Percentiles rank a stretch among this genome's conserved stretches.
Evolutionary conservation across 768 basidiomycete species (phyloP).

Genomic region (Leccinum sublutescens): DNA sequence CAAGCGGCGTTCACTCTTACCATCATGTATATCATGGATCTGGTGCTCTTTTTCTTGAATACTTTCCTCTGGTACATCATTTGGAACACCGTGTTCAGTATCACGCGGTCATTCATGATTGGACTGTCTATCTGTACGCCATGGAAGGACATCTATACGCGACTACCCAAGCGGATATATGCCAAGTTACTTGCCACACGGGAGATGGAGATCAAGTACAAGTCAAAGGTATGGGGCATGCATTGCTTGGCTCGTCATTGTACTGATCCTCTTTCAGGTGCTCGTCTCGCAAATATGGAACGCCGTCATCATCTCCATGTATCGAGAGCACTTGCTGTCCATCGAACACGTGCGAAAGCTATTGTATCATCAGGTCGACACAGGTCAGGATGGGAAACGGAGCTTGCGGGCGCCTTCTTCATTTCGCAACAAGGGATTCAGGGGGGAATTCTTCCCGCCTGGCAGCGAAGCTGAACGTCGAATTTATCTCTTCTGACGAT

Average conservation of each 20-base stretch:
- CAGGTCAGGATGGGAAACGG: constrained; percentile 78
- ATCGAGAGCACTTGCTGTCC: constrained; percentile 96
- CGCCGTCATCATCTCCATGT: constrained; percentile 99
- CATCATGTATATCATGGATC: constrained; percentile 73
- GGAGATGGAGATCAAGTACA: constrained; percentile 98
- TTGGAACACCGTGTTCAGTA: constrained; percentile 95
- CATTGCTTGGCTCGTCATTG: neutral
- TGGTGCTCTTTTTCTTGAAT: constrained; percentile 96
- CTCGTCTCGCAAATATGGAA: constrained; percentile 99
- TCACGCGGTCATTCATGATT: constrained; percentile 82
- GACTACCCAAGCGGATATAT: constrained; percentile 95
- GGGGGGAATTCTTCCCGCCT: too few relatives aligned
- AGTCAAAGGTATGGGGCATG: constrained; percentile 79
- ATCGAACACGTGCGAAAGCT: constrained; percentile 99
- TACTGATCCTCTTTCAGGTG: constrained; percentile 49
- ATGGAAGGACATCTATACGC: constrained; percentile 96
- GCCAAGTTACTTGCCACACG: constrained; percentile 90
- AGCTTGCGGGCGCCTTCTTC: constrained; percentile 27
- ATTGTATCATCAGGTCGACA: constrained; percentile 95
- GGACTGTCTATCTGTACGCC: constrained; percentile 99
- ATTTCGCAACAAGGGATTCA: too few relatives aligned
- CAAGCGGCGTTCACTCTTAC: constrained; percentile 94
- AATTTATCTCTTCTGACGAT: too few relatives aligned
- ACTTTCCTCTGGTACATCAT: constrained; percentile 99
- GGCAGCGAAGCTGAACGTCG: too few relatives aligned